Evolutionary conservation across 1,139 yeast genomes (phyloP), one percentile per base, ranked within the genome.

Genomic region (Protomyces lactucae-debilis): DNA sequence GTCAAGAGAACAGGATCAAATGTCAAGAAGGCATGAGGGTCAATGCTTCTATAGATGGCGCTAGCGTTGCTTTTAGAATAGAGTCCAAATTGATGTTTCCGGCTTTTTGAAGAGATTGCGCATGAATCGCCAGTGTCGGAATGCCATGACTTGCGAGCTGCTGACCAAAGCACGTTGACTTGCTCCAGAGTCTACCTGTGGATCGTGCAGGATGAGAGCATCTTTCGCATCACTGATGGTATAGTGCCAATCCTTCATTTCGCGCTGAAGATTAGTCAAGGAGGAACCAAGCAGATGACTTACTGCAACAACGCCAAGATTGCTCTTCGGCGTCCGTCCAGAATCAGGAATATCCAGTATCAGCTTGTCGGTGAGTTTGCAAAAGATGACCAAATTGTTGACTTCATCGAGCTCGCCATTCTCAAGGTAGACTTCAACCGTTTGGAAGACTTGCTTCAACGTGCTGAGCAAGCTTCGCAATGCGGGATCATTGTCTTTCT

Each of bases 1-100:
- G 95, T 90, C 21, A 88, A 87, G 76, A 80, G 96, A 73, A 76
- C 71, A 57, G 28, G 32, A 16, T 45, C 54, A 12, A 60, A 53
- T 4, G 40, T 16, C 12, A 23, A 51, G 35, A 64, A 45, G 52
- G 48, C 48, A 43, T 43, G 25, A 43, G 25, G 43, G 2, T 3
- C 14, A 37, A 37, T 37, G 5, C 10, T 12, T 5, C 16, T 43
- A 6, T 43, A 39, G 43, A 39, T 43, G 25, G 46, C 48, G 25
- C 18, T 18, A 16, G 48, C 48, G 48, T 43, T 43, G 35, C 55
- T n/a, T 18, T 21, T 35, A 56, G 35, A 56, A 56, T 3, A 52
- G 35, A 3, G 45, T 52, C 63, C 63, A 59, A 23, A 59, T 59
- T 2, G 43, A 35, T 28, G 21, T 3, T 16, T 59, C 63, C 2